A percentile compares a stretch with the other conserved stretches of the same genome.
These are phyloP conservation scores for Solanum raphanifolium DNA, from an alignment of 257 asterid genomes.

Conservation along the genomic window DNA sequence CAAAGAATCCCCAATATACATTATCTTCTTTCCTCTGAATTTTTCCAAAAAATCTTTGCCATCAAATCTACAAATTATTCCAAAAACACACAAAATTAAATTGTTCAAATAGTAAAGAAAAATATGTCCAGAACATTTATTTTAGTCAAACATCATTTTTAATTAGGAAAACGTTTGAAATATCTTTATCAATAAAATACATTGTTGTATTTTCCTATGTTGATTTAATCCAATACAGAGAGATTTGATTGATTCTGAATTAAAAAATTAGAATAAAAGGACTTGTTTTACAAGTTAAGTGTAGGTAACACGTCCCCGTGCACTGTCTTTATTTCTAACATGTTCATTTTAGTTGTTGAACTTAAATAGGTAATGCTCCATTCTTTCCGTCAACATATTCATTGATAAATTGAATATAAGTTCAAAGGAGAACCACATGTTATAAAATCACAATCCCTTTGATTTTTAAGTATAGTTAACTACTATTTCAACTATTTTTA, in stretches of 20 bases:
- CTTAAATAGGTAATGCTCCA: background rate
- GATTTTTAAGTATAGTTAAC: too few relatives aligned
- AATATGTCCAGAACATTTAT: too few relatives aligned
- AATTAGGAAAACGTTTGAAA: background rate
- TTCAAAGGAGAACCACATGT: background rate
- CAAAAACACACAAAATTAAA: background rate
- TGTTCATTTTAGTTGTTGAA: background rate
- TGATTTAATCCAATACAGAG: background rate
- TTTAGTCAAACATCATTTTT: background rate
- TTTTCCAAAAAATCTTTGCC: constrained; percentile 29
- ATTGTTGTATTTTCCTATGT: background rate
- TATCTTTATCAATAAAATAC: background rate
- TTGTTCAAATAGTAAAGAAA: too few relatives aligned
- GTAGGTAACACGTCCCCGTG: too few relatives aligned
- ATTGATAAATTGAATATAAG: background rate
- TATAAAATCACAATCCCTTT: too few relatives aligned
- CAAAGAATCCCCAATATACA: constrained; percentile 65
- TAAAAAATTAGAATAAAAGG: too few relatives aligned
- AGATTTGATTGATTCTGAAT: background rate
- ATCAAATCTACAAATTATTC: constrained; percentile 35
- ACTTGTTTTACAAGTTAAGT: too few relatives aligned
- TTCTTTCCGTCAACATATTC: background rate
- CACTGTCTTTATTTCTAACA: background rate
- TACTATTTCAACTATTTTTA: too few relatives aligned
- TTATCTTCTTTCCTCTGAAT: constrained; percentile 43